Evolutionary conservation across 202 grass and related monocot species (phyloP).

Genomic region (Hordeum pubiflorum): DNA sequence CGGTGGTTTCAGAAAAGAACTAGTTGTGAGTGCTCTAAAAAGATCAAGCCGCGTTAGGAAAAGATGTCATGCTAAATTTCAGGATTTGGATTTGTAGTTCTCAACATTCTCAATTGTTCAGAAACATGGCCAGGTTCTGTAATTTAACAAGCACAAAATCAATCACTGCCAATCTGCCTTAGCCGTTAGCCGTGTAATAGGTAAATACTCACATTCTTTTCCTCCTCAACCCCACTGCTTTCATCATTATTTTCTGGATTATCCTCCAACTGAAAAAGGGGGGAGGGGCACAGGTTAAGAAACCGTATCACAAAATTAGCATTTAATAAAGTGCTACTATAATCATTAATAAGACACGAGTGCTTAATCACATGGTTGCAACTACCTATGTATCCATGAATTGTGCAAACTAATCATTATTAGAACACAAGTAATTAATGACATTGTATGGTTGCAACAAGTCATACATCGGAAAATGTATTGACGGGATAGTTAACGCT

Average conservation of each 20-base stretch:
- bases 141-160: neutral
- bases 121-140: neutral
- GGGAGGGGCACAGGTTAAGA: neutral
- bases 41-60: neutral
- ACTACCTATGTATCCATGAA: neutral
- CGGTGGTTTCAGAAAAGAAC: neutral
- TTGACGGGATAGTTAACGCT: neutral
- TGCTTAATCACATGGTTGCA: neutral
- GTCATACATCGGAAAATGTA: neutral
- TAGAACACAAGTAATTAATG: neutral
- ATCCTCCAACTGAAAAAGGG: constrained; percentile 26
- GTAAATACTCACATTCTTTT: constrained; percentile 12
- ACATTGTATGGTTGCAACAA: neutral
- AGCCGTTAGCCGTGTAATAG: neutral
- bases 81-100: neutral
- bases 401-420: neutral
- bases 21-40: neutral
- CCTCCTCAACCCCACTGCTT: constrained; percentile 1
- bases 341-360: neutral
- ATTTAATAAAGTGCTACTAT: neutral
- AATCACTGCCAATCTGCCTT: neutral
- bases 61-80: neutral
- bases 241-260: neutral
- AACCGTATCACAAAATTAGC: neutral
- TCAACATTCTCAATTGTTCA: neutral